Evolutionary conservation across 1,284 basidiomycete genomes (phyloP).

Genomic region (Cryptococcus jaspeensis): DNA sequence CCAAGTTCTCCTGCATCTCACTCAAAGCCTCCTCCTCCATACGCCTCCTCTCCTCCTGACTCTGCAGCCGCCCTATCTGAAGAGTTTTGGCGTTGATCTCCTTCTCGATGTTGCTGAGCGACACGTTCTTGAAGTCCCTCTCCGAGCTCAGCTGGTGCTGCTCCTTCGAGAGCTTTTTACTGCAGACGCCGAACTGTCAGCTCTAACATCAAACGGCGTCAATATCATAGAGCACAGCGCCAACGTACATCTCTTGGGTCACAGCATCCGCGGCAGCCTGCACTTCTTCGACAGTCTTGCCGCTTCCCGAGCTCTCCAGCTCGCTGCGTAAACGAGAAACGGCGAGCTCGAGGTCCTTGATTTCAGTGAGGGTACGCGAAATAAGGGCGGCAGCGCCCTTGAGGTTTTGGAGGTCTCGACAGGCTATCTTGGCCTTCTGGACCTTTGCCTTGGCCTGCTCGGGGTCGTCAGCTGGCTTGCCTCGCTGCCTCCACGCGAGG

Average conservation of each 20-base stretch:
- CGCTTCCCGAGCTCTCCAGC: constrained; percentile 67
- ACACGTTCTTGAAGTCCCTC: constrained; percentile 64
- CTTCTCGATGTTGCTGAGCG: constrained; percentile 55
- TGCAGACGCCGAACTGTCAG: constrained; percentile 41
- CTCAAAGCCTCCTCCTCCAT: constrained; percentile 63
- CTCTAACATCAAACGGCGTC: background rate
- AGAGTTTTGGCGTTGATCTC: constrained; percentile 63
- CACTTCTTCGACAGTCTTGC: constrained; percentile 79
- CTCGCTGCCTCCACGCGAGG: background rate
- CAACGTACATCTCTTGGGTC: constrained; percentile 64
- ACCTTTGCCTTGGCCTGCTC: constrained; percentile 37
- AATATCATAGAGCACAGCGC: background rate
- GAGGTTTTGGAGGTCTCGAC: constrained; percentile 63
- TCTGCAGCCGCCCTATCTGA: constrained; percentile 62
- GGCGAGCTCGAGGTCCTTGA: constrained; percentile 65
- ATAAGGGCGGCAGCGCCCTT: constrained; percentile 67
- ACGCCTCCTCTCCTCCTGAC: constrained; percentile 64
- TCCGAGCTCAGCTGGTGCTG: constrained; percentile 62
- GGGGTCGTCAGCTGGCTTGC: background rate
- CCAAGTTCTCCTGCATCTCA: constrained; percentile 63
- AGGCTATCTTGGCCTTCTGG: constrained; percentile 40
- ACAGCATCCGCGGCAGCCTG: constrained; percentile 69
- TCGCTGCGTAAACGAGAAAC: constrained; percentile 67
- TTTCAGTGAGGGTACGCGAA: constrained; percentile 64
- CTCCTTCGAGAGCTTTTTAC: constrained; percentile 69